A percentile compares a stretch with the other conserved stretches of the same genome.
phyloP scores from a whole-genome alignment of 495 filamentous ascomycete genomes.

The Platismatia glauca region DNA sequence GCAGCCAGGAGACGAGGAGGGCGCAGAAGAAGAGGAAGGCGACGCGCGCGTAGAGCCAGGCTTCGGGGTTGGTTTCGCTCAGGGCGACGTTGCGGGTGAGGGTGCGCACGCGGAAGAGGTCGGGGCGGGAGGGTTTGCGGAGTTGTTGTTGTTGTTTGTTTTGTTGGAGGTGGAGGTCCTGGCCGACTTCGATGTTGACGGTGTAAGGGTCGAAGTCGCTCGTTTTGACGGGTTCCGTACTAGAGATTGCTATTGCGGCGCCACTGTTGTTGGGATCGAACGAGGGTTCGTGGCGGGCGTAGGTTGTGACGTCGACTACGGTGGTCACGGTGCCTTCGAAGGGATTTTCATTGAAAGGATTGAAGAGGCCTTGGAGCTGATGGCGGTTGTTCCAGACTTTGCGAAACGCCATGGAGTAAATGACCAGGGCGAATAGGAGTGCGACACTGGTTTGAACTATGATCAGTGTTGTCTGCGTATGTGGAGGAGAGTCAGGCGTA shows the following conservation, averaged over 20 bases:
- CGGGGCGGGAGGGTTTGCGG: constrained; percentile 12
- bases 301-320: constrained; percentile 43
- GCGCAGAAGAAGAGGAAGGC: constrained; percentile 80
- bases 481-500: constrained; percentile 26
- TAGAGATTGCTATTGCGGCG: constrained; percentile 2
- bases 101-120: constrained; percentile 18
- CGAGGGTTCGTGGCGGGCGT: constrained; percentile 23
- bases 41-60: constrained; percentile 75
- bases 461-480: background rate
- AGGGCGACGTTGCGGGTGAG: constrained; percentile 23
- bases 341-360: constrained; percentile 36
- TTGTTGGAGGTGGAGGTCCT: background rate
- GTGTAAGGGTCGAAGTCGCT: constrained; percentile 15
- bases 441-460: constrained; percentile 34
- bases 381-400: constrained; percentile 54
- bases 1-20: constrained; percentile 75
- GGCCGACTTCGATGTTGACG: constrained; percentile 22
- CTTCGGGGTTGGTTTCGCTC: constrained; percentile 33
- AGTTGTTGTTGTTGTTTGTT: no score
- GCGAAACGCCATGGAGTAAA: constrained; percentile 64
- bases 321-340: constrained; percentile 50
- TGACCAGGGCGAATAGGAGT: constrained; percentile 57
- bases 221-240: constrained; percentile 1
- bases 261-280: background rate
- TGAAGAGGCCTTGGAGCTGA: constrained; percentile 40